Evolutionary conservation across 1,139 yeast species (phyloP).

Genomic region (Nakaseomyces delphensis): DNA sequence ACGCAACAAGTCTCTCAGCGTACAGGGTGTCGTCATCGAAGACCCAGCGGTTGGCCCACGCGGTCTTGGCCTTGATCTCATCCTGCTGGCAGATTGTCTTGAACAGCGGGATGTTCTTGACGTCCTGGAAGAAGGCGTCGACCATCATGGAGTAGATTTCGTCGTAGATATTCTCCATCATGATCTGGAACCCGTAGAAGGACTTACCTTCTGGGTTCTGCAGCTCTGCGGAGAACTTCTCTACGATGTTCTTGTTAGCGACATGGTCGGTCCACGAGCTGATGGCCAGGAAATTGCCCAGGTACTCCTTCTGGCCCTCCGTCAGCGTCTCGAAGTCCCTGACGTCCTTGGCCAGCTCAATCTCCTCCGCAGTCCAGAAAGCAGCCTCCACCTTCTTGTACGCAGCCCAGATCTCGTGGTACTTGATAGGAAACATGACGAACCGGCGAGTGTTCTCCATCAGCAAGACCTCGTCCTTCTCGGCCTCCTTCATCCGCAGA

Average conservation of each 20-base stretch:
- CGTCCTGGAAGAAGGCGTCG: conserved; percentile 93
- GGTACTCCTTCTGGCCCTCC: conserved; percentile 83
- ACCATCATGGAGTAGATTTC: conserved; percentile 93
- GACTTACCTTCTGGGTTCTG: conserved; percentile 97
- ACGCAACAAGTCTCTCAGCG: conserved; percentile 93
- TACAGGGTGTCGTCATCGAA: conserved; percentile 76
- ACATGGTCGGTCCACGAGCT: conserved; percentile 98
- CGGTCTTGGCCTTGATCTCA: conserved; percentile 92
- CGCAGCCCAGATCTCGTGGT: conserved; percentile 98
- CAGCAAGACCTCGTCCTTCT: conserved; percentile 84
- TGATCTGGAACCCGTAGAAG: conserved; percentile 97
- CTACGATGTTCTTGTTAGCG: conserved; percentile 93
- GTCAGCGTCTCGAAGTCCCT: conserved; percentile 86
- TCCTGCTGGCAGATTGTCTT: conserved; percentile 78
- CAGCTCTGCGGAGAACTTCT: conserved; percentile 93
- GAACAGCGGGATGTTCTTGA: conserved; percentile 65
- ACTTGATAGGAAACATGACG: conserved; percentile 93
- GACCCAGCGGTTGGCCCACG: conserved; percentile 98
- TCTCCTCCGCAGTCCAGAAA: conserved; percentile 99
- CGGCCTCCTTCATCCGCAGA: conserved; percentile 60
- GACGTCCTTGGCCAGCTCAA: conserved; percentile 84
- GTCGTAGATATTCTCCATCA: conserved; percentile 99
- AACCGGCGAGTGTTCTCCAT: conserved; percentile 81
- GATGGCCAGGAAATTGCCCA: conserved; percentile 91
- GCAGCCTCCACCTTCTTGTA: conserved; percentile 98